Conservation (phyloP, 2,329 filamentous ascomycete species). For the Tolypocladium amazonense region DNA sequence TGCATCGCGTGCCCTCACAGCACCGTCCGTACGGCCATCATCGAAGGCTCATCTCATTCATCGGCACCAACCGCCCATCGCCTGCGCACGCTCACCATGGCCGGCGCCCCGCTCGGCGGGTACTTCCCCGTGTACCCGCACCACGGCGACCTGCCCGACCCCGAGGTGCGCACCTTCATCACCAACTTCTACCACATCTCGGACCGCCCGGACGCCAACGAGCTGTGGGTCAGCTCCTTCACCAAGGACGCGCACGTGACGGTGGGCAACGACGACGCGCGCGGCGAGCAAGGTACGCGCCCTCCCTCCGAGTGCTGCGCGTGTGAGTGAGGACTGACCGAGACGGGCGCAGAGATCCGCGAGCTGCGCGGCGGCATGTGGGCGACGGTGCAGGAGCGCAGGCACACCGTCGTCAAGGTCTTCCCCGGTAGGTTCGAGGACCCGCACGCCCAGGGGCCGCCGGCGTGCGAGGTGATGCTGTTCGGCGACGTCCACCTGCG, state of each 20-base stretch:
- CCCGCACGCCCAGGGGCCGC: neutral
- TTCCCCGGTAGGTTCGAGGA: slow-evolving; percentile 27
- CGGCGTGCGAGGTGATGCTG: slow-evolving; percentile 22
- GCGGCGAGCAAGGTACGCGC: slow-evolving; percentile 23
- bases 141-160: slow-evolving; percentile 17
- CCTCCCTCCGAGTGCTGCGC: no score
- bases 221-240: slow-evolving; percentile 33
- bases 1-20: neutral
- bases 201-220: slow-evolving; percentile 28
- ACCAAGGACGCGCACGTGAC: slow-evolving; percentile 27
- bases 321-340: neutral
- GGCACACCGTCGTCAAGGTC: slow-evolving; percentile 29
- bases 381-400: slow-evolving; percentile 26
- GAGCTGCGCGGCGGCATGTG: slow-evolving; percentile 32
- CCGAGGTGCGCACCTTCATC: slow-evolving; percentile 26
- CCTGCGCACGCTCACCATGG: slow-evolving; percentile 2
- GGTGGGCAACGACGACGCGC: slow-evolving; percentile 28
- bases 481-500: slow-evolving; percentile 17
- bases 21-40: neutral
- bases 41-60: no score
- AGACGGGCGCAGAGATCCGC: slow-evolving; percentile 24
- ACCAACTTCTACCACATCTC: slow-evolving; percentile 32
- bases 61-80: neutral
- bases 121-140: slow-evolving; percentile 22
- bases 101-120: slow-evolving; percentile 10